Base-by-base conservation (phyloP, 2,329 filamentous ascomycete species). In the Cyclaneusma minus region DNA sequence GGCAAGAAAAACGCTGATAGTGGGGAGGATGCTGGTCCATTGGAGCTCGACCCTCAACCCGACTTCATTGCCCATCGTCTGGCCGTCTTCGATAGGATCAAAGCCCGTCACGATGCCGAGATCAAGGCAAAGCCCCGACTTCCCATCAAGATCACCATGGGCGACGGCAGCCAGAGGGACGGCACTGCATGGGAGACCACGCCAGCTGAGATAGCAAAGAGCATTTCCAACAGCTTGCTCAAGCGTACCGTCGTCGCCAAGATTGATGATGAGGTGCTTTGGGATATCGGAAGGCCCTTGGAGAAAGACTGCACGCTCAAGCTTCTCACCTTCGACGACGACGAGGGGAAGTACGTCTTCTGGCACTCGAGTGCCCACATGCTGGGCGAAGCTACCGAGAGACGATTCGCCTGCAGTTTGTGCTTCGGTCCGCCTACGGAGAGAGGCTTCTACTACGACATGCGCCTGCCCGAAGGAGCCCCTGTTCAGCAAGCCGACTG, bases 311-410 rank as follows among this genome's bases (percentile, higher is more conserved):
- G 82, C 59, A 78, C 70, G 41, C 66, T 98, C 15, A 78, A 85
- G 45, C 64, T 94, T 28, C 64, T 95, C 36, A 74, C 79, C 37
- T 98, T 95, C 42, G 74, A 83, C 45, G 54, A 65, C 37, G 57
- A 62, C 25, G 47, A 44, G 55, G 87, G 83, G 44, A 85, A 89
- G 58, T 82, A 82, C 51, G 87, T 95, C 30, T 98, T 94, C 59
- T 98, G 87, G 87, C 89, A 95, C 55, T 92, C 83, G 12, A 87
- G 78, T 43, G 89, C 89, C 22, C 89, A 98, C 51, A 76, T 92
- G 37, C 69, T 98, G n/a, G 89, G 89, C 40, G 89, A 95, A 55
- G 85, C 85, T 33, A 80, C 78, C 25, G 89, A 98, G 56, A 69
- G 79, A 46, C 69, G 84, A 43, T 98, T 84, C 48, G 82, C 84